Evolutionary conservation across 345 rosid genomes (phyloP).

Genomic region (Dipteronia dyeriana): DNA sequence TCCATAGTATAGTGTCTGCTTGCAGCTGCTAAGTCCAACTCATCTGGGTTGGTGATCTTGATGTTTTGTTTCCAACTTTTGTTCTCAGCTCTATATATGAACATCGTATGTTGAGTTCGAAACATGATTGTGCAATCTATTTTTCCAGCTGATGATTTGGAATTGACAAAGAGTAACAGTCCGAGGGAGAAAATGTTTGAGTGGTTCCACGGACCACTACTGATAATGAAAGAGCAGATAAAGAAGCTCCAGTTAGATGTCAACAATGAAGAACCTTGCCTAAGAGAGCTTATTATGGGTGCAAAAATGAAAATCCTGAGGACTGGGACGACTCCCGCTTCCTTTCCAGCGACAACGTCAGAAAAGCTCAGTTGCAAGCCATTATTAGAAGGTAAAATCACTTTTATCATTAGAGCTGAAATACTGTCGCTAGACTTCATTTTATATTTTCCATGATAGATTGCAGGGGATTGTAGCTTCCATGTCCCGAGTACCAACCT

Average conservation of each 20-base stretch:
- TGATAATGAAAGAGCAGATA: constrained; percentile 80
- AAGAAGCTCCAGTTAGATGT: constrained; percentile 54
- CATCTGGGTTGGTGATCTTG: constrained; percentile 70
- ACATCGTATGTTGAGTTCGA: neutral
- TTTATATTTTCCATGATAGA: constrained; percentile 28
- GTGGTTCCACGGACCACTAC: constrained; percentile 71
- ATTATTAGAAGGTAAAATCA: constrained; percentile 63
- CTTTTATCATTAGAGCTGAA: neutral
- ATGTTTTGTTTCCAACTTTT: constrained; percentile 31
- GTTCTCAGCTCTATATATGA: neutral
- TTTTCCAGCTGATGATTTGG: constrained; percentile 57
- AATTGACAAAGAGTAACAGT: constrained; percentile 55
- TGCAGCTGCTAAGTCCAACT: constrained; percentile 62
- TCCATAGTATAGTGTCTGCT: constrained; percentile 72
- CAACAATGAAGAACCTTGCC: constrained; percentile 44
- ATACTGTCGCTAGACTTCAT: neutral
- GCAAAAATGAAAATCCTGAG: constrained; percentile 57
- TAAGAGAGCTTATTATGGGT: constrained; percentile 50
- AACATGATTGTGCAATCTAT: neutral
- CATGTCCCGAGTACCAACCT: constrained; percentile 72
- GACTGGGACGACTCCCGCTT: constrained; percentile 64
- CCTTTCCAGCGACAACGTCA: constrained; percentile 46
- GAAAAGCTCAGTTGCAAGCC: constrained; percentile 83
- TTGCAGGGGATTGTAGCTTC: constrained; percentile 77
- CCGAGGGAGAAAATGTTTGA: constrained; percentile 70